phyloP scores from a whole-genome alignment of 192 early-diverging fungal species.

The Pecoramyces ruminantium region DNA sequence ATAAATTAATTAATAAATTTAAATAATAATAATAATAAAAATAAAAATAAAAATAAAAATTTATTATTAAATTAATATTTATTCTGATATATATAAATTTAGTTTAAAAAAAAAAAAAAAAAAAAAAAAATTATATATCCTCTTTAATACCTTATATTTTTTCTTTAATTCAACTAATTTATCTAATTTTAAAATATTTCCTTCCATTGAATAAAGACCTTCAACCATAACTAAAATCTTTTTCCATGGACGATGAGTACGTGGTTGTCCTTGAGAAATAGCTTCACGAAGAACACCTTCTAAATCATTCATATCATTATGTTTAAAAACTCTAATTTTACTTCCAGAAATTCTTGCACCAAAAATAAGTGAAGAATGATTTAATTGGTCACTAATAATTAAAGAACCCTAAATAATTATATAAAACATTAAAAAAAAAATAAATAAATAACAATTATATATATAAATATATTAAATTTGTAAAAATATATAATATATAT shows the following conservation, averaged over 20 bases:
- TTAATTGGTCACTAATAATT: slow-evolving; percentile 88
- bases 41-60: no score
- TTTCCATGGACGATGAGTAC: slow-evolving; percentile 97
- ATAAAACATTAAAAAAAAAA: no score
- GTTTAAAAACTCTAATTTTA: slow-evolving; percentile 79
- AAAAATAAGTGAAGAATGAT: slow-evolving; percentile 86
- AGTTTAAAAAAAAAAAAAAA: no score
- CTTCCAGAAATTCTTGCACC: slow-evolving; percentile 85
- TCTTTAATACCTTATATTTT: slow-evolving; percentile 57
- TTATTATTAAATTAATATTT: no score
- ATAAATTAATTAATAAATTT: no score
- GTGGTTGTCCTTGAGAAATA: slow-evolving; percentile 88
- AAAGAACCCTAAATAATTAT: slow-evolving; percentile 48
- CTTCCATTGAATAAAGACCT: slow-evolving; percentile 96
- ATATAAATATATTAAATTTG: no score
- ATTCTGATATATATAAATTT: no score
- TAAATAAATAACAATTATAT: no score
- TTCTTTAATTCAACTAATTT: slow-evolving; percentile 73
- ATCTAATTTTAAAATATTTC: slow-evolving; percentile 73
- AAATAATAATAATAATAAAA: no score
- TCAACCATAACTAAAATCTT: slow-evolving; percentile 95
- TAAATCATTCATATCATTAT: slow-evolving; percentile 72
- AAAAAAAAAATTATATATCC: no score
- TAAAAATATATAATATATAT: no score
- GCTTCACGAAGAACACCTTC: slow-evolving; percentile 64